Conservation (phyloP, 148 eudicot genomes). For the Linanthus parryae region DNA sequence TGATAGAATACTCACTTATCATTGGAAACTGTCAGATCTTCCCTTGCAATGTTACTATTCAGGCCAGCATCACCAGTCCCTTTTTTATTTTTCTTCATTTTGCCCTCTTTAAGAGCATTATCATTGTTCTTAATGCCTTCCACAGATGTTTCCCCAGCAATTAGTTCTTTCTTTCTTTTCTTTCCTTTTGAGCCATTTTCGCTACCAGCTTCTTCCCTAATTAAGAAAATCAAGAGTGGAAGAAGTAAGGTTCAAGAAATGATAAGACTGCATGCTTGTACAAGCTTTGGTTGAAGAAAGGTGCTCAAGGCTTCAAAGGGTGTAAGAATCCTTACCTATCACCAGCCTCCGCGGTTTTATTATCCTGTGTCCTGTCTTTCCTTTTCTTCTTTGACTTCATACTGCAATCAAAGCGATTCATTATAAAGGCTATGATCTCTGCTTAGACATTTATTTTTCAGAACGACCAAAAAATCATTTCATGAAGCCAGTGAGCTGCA, state of each 20-base stretch:
- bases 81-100: conserved; percentile 1
- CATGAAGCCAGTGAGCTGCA: too few species aligned
- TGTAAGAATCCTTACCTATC: conserved; percentile 2
- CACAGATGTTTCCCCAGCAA: conserved; percentile 4
- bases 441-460: background rate
- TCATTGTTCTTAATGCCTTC: conserved; percentile 2
- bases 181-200: conserved; percentile 23
- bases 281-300: too few species aligned
- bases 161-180: conserved; percentile 27
- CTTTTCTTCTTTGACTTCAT: conserved; percentile 22
- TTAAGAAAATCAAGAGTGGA: background rate
- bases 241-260: background rate
- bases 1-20: conserved; percentile 12
- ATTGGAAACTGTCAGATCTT: conserved; percentile 8
- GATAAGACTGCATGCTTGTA: too few species aligned
- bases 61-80: background rate
- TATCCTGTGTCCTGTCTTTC: conserved; percentile 21
- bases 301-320: too few species aligned
- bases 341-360: conserved; percentile 11
- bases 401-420: conserved; percentile 8
- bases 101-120: conserved; percentile 2
- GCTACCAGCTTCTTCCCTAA: conserved; percentile 19
- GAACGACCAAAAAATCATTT: too few species aligned
- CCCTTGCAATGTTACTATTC: background rate
- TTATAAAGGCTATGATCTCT: conserved; percentile 6